phyloP scores from a whole-genome alignment of 2,329 filamentous ascomycete genomes.

The Biscogniauxia sp. region DNA sequence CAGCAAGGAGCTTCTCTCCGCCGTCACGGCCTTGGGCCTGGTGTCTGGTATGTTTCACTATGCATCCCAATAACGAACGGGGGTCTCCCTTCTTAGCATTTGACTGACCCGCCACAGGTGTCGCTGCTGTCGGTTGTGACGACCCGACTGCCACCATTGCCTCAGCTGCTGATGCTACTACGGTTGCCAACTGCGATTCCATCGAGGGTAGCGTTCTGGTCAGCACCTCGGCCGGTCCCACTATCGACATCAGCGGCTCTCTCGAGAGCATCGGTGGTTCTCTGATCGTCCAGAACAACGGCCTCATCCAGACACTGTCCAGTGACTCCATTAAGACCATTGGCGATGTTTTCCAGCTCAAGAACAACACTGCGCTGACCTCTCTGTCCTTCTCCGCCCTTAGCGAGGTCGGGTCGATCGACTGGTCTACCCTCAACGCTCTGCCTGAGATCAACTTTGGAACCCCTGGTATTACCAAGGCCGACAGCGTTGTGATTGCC shows the following conservation, averaged over 20 bases:
- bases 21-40: conserved; percentile 43
- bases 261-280: conserved; percentile 52
- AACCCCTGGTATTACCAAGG: conserved; percentile 60
- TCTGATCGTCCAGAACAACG: conserved; percentile 59
- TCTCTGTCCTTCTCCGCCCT: conserved; percentile 67
- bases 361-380: conserved; percentile 66
- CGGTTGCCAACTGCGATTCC: conserved; percentile 62
- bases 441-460: conserved; percentile 51
- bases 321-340: conserved; percentile 64
- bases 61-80: too few species aligned
- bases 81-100: background rate
- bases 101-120: conserved; percentile 21
- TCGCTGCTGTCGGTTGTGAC: conserved; percentile 31
- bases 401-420: conserved; percentile 62
- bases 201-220: conserved; percentile 69
- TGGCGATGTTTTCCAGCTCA: conserved; percentile 66
- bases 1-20: conserved; percentile 44
- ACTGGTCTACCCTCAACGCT: conserved; percentile 68
- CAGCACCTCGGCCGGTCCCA: conserved; percentile 50
- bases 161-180: conserved; percentile 60
- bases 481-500: conserved; percentile 68
- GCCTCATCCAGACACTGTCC: conserved; percentile 58
- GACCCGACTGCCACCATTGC: conserved; percentile 53
- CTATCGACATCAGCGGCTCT: conserved; percentile 61
- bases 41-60: conserved; percentile 40